Conservation (phyloP, 2,329 filamentous ascomycete genomes). For the Phaeosphaeriaceae sp. region DNA sequence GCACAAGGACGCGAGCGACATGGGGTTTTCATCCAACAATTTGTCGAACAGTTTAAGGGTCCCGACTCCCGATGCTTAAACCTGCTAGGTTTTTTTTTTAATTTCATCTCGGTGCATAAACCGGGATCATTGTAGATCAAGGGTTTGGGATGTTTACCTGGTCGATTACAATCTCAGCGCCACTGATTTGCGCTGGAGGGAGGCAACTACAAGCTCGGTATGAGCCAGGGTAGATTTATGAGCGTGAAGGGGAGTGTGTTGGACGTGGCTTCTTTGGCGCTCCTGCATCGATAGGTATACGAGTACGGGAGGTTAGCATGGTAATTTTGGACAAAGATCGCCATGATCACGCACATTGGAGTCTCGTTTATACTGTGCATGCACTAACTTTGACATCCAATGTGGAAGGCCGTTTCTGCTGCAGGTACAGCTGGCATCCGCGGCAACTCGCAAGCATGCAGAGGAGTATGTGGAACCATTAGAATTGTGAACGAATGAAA, state of each 20-base stretch:
- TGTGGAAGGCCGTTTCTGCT: conserved; percentile 5
- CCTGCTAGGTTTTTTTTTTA: no score
- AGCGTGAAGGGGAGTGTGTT: neutral
- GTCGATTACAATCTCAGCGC: conserved; percentile 5
- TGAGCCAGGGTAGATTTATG: neutral
- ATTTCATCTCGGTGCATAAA: conserved; percentile 13
- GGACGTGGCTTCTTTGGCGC: neutral
- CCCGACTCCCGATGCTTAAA: neutral
- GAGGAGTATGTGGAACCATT: neutral
- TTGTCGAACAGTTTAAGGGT: conserved; percentile 19
- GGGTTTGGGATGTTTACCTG: neutral
- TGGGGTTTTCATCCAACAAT: conserved; percentile 7
- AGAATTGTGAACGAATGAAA: conserved; percentile 1
- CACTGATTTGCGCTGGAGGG: neutral
- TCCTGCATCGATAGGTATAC: neutral
- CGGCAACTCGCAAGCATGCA: no score
- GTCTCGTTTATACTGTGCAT: conserved; percentile 1
- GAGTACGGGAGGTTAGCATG: neutral
- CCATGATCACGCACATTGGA: neutral
- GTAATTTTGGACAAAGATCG: conserved; percentile 5
- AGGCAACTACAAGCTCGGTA: neutral
- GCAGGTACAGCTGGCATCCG: conserved; percentile 4
- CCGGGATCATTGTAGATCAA: neutral
- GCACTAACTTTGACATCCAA: conserved; percentile 12
- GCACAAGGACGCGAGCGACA: conserved; percentile 10